phyloP scores from a whole-genome alignment of 164 flowering plant species.

The Umbilicus rupestris region DNA sequence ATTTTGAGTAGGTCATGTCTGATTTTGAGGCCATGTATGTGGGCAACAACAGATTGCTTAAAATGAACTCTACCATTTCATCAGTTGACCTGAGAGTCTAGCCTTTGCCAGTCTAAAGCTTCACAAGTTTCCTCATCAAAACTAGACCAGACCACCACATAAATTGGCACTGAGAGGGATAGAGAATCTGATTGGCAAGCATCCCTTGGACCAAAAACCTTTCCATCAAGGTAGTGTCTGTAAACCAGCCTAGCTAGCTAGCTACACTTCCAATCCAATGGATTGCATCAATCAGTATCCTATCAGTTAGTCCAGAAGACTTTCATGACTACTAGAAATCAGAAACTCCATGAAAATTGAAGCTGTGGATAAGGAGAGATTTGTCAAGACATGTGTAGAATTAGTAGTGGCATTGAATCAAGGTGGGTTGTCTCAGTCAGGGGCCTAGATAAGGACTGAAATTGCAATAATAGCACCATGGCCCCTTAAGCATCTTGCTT shows the following conservation, averaged over 20 bases:
- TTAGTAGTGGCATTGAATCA: neutral
- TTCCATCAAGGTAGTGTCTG: neutral
- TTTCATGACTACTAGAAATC: neutral
- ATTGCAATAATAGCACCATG: neutral
- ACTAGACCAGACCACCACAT: neutral
- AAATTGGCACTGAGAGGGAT: neutral
- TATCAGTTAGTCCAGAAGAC: neutral
- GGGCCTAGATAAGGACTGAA: neutral
- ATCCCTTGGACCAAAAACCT: neutral
- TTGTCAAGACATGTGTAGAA: neutral
- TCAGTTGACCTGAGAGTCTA: neutral
- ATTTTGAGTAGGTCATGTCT: conserved; percentile 2
- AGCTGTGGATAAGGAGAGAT: neutral
- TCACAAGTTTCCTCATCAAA: neutral
- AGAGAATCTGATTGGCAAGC: neutral
- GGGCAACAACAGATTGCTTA: neutral
- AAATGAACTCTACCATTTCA: neutral
- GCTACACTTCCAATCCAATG: neutral
- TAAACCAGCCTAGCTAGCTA: neutral
- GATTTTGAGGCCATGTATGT: neutral
- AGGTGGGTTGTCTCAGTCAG: neutral
- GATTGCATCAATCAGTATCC: conserved; percentile 2
- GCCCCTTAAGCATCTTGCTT: neutral
- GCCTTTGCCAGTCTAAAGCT: neutral
- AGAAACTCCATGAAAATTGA: neutral